Base-by-base conservation (phyloP, 768 basidiomycete species). In the Dacryopinax spathularia region DNA sequence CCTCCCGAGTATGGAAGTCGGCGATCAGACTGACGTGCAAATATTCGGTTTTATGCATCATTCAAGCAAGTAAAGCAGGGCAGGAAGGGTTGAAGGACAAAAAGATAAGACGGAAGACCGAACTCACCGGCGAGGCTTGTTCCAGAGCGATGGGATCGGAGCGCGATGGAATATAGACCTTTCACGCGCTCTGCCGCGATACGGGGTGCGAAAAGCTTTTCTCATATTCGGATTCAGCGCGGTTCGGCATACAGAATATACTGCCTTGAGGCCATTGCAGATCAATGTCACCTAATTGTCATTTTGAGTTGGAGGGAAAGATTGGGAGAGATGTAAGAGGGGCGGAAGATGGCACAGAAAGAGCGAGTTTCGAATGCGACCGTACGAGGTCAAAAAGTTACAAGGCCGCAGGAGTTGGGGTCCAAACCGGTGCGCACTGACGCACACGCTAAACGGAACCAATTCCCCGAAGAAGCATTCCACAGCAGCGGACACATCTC, bases 1-100 rank as follows among this genome's bases (percentile, higher is more conserved):
- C 48, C 48, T 5, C 48, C 29, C 4, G 6, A 27, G 16, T 22
- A 15, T 41, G 18, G 48, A 13, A 29, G 48, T 9, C 25, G 48
- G 29, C 48, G 48, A 56, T 56, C 48, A 56, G 48, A 56, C 48
- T 56, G 48, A 56, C 48, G 48, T 56, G 48, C 48, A 56, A 56
- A 56, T 56, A 31, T 15, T 31, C 25, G 22, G 22, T 10, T 25
- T n/a, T n/a, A 29, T 56, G 25, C 48, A 56, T 56, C 48, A 15
- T 56, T 13, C 31, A 56, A 56, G 15, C 13, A 10, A 9, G 10
- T 13, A 6, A 56, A 18, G 20, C 5, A 29, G n/a, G n/a, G n/a
- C 48, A 25, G 31, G 18, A 2, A 56, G 12, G 10, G 48, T 15
- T 9, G 48, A 22, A 56, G 12, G 25, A 18, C 15, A 56, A 3